Evolutionary conservation across 768 basidiomycete genomes (phyloP), one percentile per base, ranked within the genome.

Genomic region (Mycena crocata): DNA sequence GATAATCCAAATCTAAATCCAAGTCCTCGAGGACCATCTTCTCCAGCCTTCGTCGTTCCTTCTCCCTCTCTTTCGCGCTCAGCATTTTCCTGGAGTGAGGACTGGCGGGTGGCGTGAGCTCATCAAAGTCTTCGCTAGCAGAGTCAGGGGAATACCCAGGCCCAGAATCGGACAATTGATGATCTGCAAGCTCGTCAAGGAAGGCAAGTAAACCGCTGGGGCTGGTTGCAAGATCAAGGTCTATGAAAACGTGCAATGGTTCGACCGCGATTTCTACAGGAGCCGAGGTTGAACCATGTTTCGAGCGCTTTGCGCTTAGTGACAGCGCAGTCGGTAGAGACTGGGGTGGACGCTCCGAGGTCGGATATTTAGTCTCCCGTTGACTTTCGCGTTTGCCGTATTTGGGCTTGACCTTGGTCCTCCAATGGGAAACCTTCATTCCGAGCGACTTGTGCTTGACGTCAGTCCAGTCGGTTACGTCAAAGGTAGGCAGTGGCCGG

Each of bases 161-260:
- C 31, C 42, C 49, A 58, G 28, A 51, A 32, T 12, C 56, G 65
- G 32, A 68, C 63, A 28, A 12, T n/a, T 3, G 49, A n/a, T 40
- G 32, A 24, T 61, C 66, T 12, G 69, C 31, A n/a, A 76, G 64
- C 58, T 85, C 83, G 12, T 87, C 81, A 45, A 91, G 40, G 67
- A 91, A 92, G 0, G 77, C 72, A 35, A 87, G 72, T 48, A 83
- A 31, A 31, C 56, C 78, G 64, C 76, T 81, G 55, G 76, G 72
- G 70, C 79, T 69, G 64, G 80, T 73, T 54, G 87, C 69, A 23
- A 83, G 69, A 59, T 80, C 84, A 49, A 94, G 79, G 74, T 96
- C 94, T 30, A 93, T 56, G 72, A 94, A 93, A n/a, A 92, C 44
- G 72, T 95, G 94, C 13, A 96, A 71, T 13, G 95, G 91, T 13